Percentiles rank a stretch among this genome's conserved stretches.
phyloP scores from a whole-genome alignment of 768 basidiomycete species.

The Russula olivacea region DNA sequence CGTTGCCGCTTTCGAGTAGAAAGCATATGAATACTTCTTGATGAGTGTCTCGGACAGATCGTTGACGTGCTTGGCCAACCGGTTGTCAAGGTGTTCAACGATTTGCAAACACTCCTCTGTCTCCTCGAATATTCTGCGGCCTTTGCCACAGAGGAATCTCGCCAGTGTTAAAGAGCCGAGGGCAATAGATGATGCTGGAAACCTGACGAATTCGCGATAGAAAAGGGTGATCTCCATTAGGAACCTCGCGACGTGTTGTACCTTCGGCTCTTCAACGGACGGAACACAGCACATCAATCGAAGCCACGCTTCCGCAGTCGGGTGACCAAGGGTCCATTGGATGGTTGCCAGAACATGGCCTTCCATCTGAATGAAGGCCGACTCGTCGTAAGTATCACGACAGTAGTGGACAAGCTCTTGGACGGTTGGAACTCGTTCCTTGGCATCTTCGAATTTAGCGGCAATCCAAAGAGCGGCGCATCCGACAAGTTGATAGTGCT shows the following conservation, averaged over 20 bases:
- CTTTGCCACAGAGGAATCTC: constrained; percentile 77
- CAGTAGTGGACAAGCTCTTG: constrained; percentile 93
- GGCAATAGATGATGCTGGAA: constrained; percentile 81
- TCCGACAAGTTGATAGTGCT: constrained; percentile 98
- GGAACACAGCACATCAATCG: constrained; percentile 74
- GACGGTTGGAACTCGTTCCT: constrained; percentile 95
- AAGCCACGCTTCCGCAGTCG: constrained; percentile 97
- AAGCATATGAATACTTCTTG: constrained; percentile 96
- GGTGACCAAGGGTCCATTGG: constrained; percentile 94
- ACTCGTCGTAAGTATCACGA: constrained; percentile 94
- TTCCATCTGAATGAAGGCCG: constrained; percentile 99
- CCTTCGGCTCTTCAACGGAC: constrained; percentile 75
- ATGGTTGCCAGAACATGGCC: constrained; percentile 94
- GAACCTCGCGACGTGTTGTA: constrained; percentile 94
- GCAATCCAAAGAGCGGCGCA: constrained; percentile 99
- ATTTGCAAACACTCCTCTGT: constrained; percentile 79
- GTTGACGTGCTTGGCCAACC: constrained; percentile 83
- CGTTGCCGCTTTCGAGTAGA: constrained; percentile 94
- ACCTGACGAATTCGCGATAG: constrained; percentile 90
- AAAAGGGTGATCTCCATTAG: constrained; percentile 99
- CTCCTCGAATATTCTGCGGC: constrained; percentile 76
- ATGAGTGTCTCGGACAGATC: constrained; percentile 93
- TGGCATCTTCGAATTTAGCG: constrained; percentile 98
- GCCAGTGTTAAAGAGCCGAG: constrained; percentile 86
- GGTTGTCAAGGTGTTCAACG: constrained; percentile 78